Evolutionary conservation across 768 basidiomycete species (phyloP), one percentile per base, ranked within the genome.

Genomic region (Exidia glandulosa): DNA sequence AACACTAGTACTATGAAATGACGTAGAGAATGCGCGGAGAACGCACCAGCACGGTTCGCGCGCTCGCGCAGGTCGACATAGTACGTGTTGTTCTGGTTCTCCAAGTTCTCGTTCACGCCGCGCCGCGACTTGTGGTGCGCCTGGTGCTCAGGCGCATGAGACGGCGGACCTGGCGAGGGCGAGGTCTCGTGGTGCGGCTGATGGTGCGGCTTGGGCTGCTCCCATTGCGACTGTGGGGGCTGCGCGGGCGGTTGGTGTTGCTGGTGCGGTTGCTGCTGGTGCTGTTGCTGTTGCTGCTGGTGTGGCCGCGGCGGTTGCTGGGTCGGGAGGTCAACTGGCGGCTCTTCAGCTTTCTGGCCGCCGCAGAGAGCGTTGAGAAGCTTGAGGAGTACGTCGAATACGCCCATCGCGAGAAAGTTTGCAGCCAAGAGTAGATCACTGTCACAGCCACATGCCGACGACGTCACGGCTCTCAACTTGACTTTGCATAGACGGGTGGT

Each of bases 1-100:
- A 37, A 37, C 19, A 10, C 19, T 19, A 37, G 36, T 37, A 37
- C 36, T 9, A 19, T 37, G 36, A 37, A 9, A 10, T 19, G 36
- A 10, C 36, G 19, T 9, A 19, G 36, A 9, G 10, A 19, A 19
- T 19, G 36, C 36, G 10, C 19, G 36, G 9, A 23, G 10, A 23
- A 50, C 48, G 48, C 27, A 50, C 48, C 48, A 27, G 50, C 88
- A 57, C 80, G 77, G 59, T 83, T 86, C 2, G 95, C 95, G 60
- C 81, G 78, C 59, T 83, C 82, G 25, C 95, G 82, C 27, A 96
- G 77, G 32, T 76, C 73, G 56, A 74, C 70, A 67, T 95, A 96
- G 62, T 87, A 75, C 14, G 79, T 77, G 67, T 92, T 81, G 62
- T 80, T 77, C 65, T 86, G 84, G 69, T 91, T 90, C 57, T 72